phyloP scores from a whole-genome alignment of 2,329 filamentous ascomycete genomes.

The Fusarium lyarnte region DNA sequence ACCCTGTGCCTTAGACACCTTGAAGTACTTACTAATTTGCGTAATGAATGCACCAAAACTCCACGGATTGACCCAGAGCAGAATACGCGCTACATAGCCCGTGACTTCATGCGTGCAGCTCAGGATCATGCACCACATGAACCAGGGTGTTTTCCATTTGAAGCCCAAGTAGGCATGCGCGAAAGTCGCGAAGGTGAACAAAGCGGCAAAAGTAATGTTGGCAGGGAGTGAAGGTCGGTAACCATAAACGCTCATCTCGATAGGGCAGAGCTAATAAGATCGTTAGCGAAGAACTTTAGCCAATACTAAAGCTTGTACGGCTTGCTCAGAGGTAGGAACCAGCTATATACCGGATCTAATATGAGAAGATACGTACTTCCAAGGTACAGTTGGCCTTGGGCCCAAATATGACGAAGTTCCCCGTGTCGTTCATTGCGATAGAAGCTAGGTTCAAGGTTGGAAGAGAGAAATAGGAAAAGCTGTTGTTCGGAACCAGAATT shows the following conservation, averaged over 20 bases:
- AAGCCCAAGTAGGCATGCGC: constrained; percentile 51
- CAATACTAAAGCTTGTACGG: background rate
- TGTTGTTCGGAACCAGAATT: accelerated
- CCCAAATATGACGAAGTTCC: constrained; percentile 18
- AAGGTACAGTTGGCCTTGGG: constrained; percentile 32
- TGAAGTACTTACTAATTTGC: constrained; percentile 55
- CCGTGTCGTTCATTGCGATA: background rate
- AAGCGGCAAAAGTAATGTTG: constrained; percentile 51
- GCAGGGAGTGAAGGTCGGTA: constrained; percentile 55
- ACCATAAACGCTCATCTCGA: constrained; percentile 53
- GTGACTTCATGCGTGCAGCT: constrained; percentile 65
- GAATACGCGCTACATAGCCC: constrained; percentile 66
- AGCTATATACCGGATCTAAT: background rate
- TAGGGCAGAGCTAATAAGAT: constrained; percentile 12
- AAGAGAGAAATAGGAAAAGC: background rate
- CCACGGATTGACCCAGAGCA: constrained; percentile 65
- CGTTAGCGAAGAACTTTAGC: background rate
- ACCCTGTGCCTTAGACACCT: accelerated
- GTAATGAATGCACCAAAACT: constrained; percentile 65
- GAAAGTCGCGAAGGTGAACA: constrained; percentile 56
- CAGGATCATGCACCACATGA: constrained; percentile 56
- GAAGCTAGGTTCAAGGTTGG: no score
- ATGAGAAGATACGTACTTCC: background rate
- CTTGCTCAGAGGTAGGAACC: background rate
- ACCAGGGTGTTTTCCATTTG: constrained; percentile 52